Conservation (phyloP, 179 eudicot genomes). For the Spergularia azorica region DNA sequence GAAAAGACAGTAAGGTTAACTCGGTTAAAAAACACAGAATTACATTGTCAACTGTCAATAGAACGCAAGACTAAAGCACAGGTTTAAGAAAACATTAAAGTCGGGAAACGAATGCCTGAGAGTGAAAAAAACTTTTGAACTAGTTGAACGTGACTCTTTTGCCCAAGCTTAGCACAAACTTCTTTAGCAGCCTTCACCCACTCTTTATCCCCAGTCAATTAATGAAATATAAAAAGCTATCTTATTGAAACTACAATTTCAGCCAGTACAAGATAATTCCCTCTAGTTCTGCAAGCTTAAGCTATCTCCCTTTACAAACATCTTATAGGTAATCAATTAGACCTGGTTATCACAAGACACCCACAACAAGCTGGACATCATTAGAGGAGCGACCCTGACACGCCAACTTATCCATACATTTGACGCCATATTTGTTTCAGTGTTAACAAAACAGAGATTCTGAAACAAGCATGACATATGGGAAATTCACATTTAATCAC, state of each 20-base stretch:
- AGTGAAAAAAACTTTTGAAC: background rate
- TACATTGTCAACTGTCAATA: background rate
- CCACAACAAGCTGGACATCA: background rate
- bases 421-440: background rate
- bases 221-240: background rate
- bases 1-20: conserved; percentile 5
- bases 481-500: background rate
- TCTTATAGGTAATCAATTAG: background rate
- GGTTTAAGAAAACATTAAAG: background rate
- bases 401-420: background rate
- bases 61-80: background rate
- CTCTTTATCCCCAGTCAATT: background rate
- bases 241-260: conserved; percentile 1
- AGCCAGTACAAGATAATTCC: background rate
- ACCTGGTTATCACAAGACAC: background rate
- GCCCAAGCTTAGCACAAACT: background rate
- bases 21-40: background rate
- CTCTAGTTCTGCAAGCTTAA: background rate
- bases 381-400: background rate
- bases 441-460: background rate
- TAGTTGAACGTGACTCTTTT: background rate
- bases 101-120: background rate
- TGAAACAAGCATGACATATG: conserved; percentile 8
- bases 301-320: background rate
- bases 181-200: background rate